These are phyloP conservation scores for Evernia prunastri DNA, from an alignment of 495 filamentous ascomycete species.

Conservation along the genomic window DNA sequence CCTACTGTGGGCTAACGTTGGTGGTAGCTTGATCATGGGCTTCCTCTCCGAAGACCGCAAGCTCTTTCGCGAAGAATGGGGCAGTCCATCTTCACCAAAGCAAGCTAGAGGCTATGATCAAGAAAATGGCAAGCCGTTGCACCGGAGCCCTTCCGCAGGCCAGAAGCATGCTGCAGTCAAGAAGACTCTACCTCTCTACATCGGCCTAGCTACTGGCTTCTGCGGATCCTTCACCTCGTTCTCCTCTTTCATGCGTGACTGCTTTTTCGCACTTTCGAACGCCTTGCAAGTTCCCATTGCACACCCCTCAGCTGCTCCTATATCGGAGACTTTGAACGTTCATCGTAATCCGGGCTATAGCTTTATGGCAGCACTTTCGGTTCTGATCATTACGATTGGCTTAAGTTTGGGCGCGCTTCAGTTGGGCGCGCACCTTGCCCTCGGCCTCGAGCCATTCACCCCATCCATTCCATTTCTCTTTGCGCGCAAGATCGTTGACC, in stretches of 20 bases:
- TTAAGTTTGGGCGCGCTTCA: constrained; percentile 63
- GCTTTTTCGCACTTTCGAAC: constrained; percentile 79
- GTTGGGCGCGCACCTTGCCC: constrained; percentile 71
- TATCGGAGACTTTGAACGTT: constrained; percentile 20
- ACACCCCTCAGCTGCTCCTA: constrained; percentile 26
- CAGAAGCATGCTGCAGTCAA: constrained; percentile 51
- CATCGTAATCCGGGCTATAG: constrained; percentile 70
- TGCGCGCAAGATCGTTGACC: constrained; percentile 57
- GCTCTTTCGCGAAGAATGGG: constrained; percentile 67
- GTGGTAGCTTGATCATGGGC: constrained; percentile 77
- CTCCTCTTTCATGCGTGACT: constrained; percentile 80
- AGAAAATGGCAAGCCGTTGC: constrained; percentile 22
- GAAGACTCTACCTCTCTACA: constrained; percentile 83
- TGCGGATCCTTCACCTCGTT: constrained; percentile 92
- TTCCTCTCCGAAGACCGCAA: constrained; percentile 75
- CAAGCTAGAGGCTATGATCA: constrained; percentile 7
- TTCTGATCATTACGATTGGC: constrained; percentile 60
- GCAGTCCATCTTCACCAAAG: constrained; percentile 27
- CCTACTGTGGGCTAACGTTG: constrained; percentile 86
- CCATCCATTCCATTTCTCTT: constrained; percentile 54
- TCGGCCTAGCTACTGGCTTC: constrained; percentile 88
- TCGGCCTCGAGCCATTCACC: constrained; percentile 48
- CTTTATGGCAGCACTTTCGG: constrained; percentile 69
- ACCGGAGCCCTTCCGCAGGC: constrained; percentile 15
- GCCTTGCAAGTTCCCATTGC: constrained; percentile 48